Percentiles rank a stretch among this genome's conserved stretches.
These are phyloP conservation scores for Pseudonitzschia delicatissima DNA, from an alignment of 108 stramenopile genomes.

Conservation along the genomic window DNA sequence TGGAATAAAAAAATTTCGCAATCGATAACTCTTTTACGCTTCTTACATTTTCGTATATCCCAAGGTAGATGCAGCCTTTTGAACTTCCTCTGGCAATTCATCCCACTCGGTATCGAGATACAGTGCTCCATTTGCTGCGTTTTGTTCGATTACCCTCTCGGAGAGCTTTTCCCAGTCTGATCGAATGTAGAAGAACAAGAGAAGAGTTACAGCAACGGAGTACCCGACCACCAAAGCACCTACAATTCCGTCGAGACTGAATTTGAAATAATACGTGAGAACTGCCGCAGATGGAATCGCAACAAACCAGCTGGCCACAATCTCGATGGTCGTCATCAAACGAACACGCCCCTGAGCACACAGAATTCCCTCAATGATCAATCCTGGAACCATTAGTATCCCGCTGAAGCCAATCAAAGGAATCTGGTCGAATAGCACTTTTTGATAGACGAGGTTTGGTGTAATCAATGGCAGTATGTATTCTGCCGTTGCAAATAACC, in stretches of 20 bases:
- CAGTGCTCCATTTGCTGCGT: not conserved
- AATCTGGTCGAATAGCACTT: conserved; percentile 44
- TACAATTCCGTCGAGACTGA: conserved; percentile 40
- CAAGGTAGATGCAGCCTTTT: conserved; percentile 34
- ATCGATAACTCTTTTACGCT: not conserved
- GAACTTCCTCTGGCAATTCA: conserved; percentile 39
- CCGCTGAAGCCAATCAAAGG: conserved; percentile 56
- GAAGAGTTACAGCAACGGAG: conserved; percentile 33
- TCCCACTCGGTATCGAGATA: conserved; percentile 43
- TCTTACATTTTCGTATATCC: conserved; percentile 36
- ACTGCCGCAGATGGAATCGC: conserved; percentile 50
- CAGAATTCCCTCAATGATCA: conserved; percentile 45
- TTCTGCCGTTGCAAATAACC: conserved; percentile 35
- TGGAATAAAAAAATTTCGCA: not conserved
- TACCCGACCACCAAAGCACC: conserved; percentile 53
- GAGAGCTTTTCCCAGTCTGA: conserved; percentile 46
- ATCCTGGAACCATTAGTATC: conserved; percentile 49
- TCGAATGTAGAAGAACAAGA: conserved; percentile 40
- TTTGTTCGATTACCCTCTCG: conserved; percentile 6
- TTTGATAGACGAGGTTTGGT: conserved; percentile 49
- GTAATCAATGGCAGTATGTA: conserved; percentile 47
- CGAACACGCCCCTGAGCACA: conserved; percentile 63
- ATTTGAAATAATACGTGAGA: conserved; percentile 32
- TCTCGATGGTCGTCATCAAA: conserved; percentile 44
- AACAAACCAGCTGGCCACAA: conserved; percentile 48